Evolutionary conservation across 768 basidiomycete species (phyloP).

Genomic region (Rhodotorula graminis): DNA sequence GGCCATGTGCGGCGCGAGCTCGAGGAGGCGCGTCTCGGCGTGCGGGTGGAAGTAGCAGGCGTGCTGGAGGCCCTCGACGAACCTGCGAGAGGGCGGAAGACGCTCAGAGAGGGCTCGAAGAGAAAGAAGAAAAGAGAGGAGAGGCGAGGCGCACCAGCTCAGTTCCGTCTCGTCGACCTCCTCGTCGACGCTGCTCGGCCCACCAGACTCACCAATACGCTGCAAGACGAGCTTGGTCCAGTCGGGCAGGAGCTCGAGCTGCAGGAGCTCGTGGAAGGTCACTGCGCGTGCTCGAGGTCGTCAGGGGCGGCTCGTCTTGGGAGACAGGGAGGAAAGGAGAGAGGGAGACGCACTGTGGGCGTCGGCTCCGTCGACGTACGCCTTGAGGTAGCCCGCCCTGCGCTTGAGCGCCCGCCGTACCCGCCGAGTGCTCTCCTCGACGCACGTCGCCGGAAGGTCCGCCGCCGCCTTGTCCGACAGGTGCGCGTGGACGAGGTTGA

Average conservation of each 20-base stretch:
- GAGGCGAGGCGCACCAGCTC: neutral
- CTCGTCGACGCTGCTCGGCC: neutral
- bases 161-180: slow-evolving; percentile 16
- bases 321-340: neutral
- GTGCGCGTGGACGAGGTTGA: neutral
- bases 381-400: neutral
- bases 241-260: slow-evolving; percentile 14
- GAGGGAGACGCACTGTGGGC: slow-evolving; percentile 3
- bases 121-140: too few species aligned
- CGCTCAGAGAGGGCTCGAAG: neutral
- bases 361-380: neutral
- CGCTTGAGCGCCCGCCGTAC: slow-evolving; percentile 9
- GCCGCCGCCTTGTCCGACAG: neutral
- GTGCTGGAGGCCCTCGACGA: slow-evolving; percentile 20
- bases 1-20: neutral
- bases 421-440: neutral
- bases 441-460: neutral
- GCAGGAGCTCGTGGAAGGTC: slow-evolving; percentile 13
- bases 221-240: slow-evolving; percentile 13
- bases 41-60: slow-evolving; percentile 8
- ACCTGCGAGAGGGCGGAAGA: neutral
- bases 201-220: slow-evolving; percentile 7
- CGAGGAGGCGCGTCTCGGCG: slow-evolving; percentile 6
- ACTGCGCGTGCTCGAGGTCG: neutral
- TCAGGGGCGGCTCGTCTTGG: neutral